A percentile compares a stretch with the other conserved stretches of the same genome.
Evolutionary conservation across 257 asterid species (phyloP).

Genomic region (Forsythia suspensa): DNA sequence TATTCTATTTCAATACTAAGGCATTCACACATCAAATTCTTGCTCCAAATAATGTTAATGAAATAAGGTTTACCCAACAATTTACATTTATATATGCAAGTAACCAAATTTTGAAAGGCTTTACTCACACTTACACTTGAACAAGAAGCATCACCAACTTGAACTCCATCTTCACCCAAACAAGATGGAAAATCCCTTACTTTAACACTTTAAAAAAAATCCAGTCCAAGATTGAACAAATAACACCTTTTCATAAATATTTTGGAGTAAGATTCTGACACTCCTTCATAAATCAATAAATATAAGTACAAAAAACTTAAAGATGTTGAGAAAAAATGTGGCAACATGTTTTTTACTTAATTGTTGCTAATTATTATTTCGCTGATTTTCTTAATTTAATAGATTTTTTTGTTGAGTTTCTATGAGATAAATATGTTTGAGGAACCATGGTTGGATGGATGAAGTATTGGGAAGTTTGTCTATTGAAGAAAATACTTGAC

Average conservation of each 20-base stretch:
- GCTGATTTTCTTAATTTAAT: too few relatives aligned
- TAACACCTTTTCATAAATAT: background rate
- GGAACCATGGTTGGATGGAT: too few relatives aligned
- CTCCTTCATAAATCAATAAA: slow-evolving; percentile 15
- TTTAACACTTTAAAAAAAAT: slow-evolving; percentile 27
- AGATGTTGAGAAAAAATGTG: background rate
- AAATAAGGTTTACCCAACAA: slow-evolving; percentile 69
- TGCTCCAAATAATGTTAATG: slow-evolving; percentile 72
- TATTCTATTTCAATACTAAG: slow-evolving; percentile 81
- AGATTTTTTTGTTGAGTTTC: too few relatives aligned
- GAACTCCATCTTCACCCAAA: slow-evolving; percentile 92
- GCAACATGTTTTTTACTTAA: too few relatives aligned
- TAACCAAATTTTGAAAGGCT: slow-evolving; percentile 69
- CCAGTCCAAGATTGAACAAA: background rate
- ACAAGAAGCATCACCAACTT: slow-evolving; percentile 91
- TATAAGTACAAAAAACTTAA: background rate
- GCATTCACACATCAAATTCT: slow-evolving; percentile 87
- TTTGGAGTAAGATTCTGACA: slow-evolving; percentile 11
- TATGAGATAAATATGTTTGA: too few relatives aligned
- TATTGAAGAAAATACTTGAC: too few relatives aligned
- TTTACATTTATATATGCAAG: slow-evolving; percentile 66
- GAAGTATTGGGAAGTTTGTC: too few relatives aligned
- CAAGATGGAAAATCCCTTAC: slow-evolving; percentile 97
- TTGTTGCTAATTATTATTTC: too few relatives aligned
- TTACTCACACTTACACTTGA: slow-evolving; percentile 47